Conservation (phyloP, 2,329 filamentous ascomycete genomes). For the Monosporascus cannonballus region DNA sequence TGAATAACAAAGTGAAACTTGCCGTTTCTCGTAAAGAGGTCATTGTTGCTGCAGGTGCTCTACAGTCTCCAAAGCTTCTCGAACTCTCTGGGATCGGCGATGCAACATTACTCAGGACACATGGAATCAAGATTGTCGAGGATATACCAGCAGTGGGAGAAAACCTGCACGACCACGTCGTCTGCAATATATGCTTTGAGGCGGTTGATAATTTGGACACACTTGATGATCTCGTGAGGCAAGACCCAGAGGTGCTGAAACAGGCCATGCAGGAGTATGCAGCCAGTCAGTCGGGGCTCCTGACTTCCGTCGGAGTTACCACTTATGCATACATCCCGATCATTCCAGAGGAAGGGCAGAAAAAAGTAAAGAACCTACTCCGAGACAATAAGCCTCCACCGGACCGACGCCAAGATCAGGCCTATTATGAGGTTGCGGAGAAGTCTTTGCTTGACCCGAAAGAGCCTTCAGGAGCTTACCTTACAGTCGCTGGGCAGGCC, state of each 20-base stretch:
- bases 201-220: constrained; percentile 6
- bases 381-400: neutral
- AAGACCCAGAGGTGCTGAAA: constrained; percentile 3
- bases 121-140: neutral
- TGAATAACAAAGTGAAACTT: neutral
- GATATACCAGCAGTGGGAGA: neutral
- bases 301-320: constrained; percentile 2
- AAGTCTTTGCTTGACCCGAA: constrained; percentile 2
- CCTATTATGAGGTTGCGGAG: constrained; percentile 5
- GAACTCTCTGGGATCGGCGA: neutral
- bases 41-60: neutral
- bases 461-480: constrained; percentile 5
- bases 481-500: constrained; percentile 3
- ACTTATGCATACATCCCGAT: constrained; percentile 8
- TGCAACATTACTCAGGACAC: neutral
- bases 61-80: neutral
- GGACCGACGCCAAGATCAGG: neutral
- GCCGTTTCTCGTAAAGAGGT: neutral
- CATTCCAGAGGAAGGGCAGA: neutral
- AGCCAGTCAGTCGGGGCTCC: neutral
- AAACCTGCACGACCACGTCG: neutral
- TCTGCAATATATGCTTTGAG: constrained; percentile 4
- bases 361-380: neutral
- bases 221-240: constrained; percentile 2
- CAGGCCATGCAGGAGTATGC: constrained; percentile 5